Evolutionary conservation across 2,329 filamentous ascomycete species (phyloP).

Genomic region (Pseudogymnoascus sp.): DNA sequence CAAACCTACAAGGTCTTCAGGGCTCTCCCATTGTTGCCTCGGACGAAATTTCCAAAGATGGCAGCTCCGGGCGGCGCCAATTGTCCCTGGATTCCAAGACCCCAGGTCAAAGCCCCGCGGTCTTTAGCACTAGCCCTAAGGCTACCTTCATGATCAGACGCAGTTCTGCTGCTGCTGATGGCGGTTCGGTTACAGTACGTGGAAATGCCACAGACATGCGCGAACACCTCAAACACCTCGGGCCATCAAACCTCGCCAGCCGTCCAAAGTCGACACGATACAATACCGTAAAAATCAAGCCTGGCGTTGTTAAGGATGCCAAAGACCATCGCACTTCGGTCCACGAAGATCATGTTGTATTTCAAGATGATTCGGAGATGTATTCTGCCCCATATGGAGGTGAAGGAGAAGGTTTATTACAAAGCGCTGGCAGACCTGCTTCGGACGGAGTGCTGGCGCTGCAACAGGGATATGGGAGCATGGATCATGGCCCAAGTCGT

Average conservation of each 20-base stretch:
- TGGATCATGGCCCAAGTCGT: slow-evolving; percentile 16
- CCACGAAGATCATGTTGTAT: slow-evolving; percentile 8
- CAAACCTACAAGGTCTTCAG: slow-evolving; percentile 20
- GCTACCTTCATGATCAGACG: slow-evolving; percentile 53
- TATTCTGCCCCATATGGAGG: slow-evolving; percentile 38
- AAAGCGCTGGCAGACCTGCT: slow-evolving; percentile 46
- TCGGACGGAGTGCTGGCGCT: slow-evolving; percentile 59
- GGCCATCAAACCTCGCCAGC: slow-evolving; percentile 57
- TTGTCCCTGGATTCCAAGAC: neutral
- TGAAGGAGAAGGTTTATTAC: slow-evolving; percentile 45
- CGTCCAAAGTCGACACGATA: slow-evolving; percentile 55
- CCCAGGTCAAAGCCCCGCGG: slow-evolving; percentile 13
- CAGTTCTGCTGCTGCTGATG: slow-evolving; percentile 47
- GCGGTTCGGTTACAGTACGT: slow-evolving; percentile 47
- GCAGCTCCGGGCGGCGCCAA: slow-evolving; percentile 28
- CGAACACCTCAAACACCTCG: slow-evolving; percentile 55
- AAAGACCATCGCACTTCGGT: slow-evolving; percentile 1
- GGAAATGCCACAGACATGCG: slow-evolving; percentile 55
- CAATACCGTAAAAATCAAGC: slow-evolving; percentile 60
- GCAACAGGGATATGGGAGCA: slow-evolving; percentile 45
- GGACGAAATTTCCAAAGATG: slow-evolving; percentile 13
- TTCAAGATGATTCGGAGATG: slow-evolving; percentile 21
- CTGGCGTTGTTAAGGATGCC: slow-evolving; percentile 24
- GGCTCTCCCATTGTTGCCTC: slow-evolving; percentile 7
- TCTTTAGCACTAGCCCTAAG: slow-evolving; percentile 25